Base-by-base conservation (phyloP, 73 alveolate genomes). In the Stentor roeselii region DNA sequence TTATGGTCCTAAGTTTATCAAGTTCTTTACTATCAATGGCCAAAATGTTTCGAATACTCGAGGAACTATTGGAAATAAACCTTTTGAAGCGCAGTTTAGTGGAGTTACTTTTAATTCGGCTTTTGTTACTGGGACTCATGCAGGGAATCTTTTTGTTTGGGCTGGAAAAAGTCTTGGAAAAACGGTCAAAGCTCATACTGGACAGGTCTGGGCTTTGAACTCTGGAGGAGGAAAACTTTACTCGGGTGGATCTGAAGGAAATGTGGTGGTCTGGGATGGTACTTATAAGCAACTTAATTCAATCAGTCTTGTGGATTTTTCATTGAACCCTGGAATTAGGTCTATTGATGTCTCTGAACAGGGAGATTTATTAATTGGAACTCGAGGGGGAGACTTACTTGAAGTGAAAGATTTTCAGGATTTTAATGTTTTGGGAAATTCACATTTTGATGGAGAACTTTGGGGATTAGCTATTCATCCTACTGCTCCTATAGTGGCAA, bases 381-480 rank as follows among this genome's bases (percentile, higher is more conserved):
- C 99, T 37, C 88, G 95, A 90, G 98, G 98, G 32, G 98, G 98
- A 67, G 98, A 97, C 84, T 95, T 97, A 32, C 88, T 86, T 85
- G 98, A 92, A 92, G 61, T 95, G 42, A 90, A 87, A 86, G 89
- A 75, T 42, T 37, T n/a, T 60, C 85, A 75, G 87, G 86, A 59
- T 0, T 90, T 91, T 75, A 86, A 78, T 67, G 91, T 87, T 41
- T 82, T 93, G 85, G 59, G 97, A 82, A 87, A 95, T 76, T 98
- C 98, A 3, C 99, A 97, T 88, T 97, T 87, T 95, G 99, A 95
- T 86, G 99, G 97, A 67, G 99, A 97, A 88, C 89, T 97, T 58
- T 96, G 99, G 99, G 99, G 99, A 75, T 90, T 92, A 27, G 94
- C 98, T 61, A 93, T 94, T 15, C 98, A 96, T 88, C 98, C 99